Base-by-base conservation (phyloP, 352 stramenopile species). In the Peronospora farinosa region DNA sequence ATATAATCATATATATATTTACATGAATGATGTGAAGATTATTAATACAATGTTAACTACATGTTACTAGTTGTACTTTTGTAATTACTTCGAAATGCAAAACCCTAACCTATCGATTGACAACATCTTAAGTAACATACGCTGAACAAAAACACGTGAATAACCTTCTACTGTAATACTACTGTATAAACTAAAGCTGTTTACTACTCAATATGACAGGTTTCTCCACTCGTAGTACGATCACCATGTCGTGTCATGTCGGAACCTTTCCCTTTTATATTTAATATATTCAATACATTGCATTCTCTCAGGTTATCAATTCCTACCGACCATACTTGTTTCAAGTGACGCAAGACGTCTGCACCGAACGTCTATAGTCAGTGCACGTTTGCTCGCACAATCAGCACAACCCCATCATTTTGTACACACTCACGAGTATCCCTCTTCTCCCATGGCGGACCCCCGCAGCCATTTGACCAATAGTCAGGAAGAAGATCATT, bases 401-500 rank as follows among this genome's bases (percentile, higher is more conserved):
- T 11, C 37, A 41, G 15, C 36, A 54, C 25, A 21, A 15, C 40
- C 19, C 40, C 25, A 30, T n/a, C 16, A 40, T 13, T 7, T 32
- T 32, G 28, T 32, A 11, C 28, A 11, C 5, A 32, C 7, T 32
- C 10, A 11, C 7, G 12, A 11, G 2, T 32, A n/a, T 32, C 10
- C 10, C 28, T 32, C 10, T 32, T 7, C 10, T 32, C 16, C 6
- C 32, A 67, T 67, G 59, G 46, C 45, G 9, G 55, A 65, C 41
- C 36, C 54, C 13, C 53, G 52, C 37, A 46, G 42, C 17, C 57
- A 72, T 47, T 79, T 61, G 30, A 46, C 60, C 40, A 49, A 42
- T 52, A 81, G 69, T 31, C 59, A 83, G 32, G 72, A 83, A 7
- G 72, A 80, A 47, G 63, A 79, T 28, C 46, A 48, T n/a, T 60